Conservation (phyloP, 768 basidiomycete species). For the Rhodotorula sphaerocarpa region DNA sequence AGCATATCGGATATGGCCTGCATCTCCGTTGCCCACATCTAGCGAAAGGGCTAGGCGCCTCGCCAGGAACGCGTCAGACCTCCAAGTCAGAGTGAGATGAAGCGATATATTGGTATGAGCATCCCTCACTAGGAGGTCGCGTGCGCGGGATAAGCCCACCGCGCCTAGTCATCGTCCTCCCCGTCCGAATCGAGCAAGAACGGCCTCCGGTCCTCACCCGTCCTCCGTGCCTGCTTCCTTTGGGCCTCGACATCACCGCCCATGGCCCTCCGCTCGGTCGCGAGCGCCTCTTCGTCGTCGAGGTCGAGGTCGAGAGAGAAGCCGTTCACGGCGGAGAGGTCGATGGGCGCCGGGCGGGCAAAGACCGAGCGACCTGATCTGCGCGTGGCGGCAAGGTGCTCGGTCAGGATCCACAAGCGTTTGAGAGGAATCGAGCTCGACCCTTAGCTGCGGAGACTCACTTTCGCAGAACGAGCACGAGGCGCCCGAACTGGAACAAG, state of each 20-base stretch:
- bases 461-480: conserved; percentile 91
- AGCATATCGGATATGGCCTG: too few relatives aligned
- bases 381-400: not conserved
- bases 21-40: too few relatives aligned
- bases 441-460: conserved; percentile 45
- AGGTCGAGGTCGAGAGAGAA: conserved; percentile 46
- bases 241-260: conserved; percentile 30
- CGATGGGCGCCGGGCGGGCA: conserved; percentile 44
- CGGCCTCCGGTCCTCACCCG: not conserved
- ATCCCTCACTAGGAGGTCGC: too few relatives aligned
- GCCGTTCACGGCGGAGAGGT: conserved; percentile 45
- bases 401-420: not conserved
- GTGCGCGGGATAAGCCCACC: too few relatives aligned
- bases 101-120: too few relatives aligned
- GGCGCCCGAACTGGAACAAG: conserved; percentile 52
- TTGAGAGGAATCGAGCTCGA: not conserved
- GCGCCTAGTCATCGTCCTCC: not conserved
- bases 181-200: conserved; percentile 22
- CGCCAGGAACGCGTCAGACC: too few relatives aligned
- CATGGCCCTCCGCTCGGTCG: conserved; percentile 29
- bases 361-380: conserved; percentile 48
- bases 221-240: conserved; percentile 7
- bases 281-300: conserved; percentile 45
- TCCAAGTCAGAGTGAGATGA: too few relatives aligned
- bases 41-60: too few relatives aligned